Base-by-base conservation (phyloP, 768 basidiomycete genomes). In the Zangia roseola region DNA sequence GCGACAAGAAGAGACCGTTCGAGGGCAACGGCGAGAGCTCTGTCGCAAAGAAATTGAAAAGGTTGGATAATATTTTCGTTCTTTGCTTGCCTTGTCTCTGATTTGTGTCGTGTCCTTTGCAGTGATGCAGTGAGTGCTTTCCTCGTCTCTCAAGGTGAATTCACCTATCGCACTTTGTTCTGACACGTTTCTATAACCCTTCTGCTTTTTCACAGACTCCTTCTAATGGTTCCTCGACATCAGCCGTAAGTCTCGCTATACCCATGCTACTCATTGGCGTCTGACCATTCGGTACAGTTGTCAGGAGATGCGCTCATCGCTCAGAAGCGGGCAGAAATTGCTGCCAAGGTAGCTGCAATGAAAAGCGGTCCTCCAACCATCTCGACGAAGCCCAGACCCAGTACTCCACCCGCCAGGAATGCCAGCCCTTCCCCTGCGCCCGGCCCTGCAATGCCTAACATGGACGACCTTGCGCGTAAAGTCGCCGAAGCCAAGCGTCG, bases 401-500 rank as follows among this genome's bases (percentile, higher is more conserved):
- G 63, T 4, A 58, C 63, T 0, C 68, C 67, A 14, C 56, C 55
- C 6, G 43, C 31, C 30, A 58, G 43, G 38, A 5, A 53, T 4
- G 16, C 53, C 30, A 68, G 79, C 16, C 61, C 72, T 31, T 71
- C 77, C 20, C 57, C 74, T 16, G 59, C 71, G 1, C 60, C 82
- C 4, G 72, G 75, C 3, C 65, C 76, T 2, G 56, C 69, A 3
- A 68, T 71, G 9, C 69, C 73, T 19, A 71, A 74, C 23, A 65
- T 77, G 23, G 85, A 87, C 50, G 88, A 91, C 53, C 65, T 92
- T 6, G 73, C 81, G 0, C 80, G 82, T 8, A 75, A 80, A 50
- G 82, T 97, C 0, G 88, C 87, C 7, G 95, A 97, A 52, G 91
- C 93, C 12, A 91, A 88, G 67, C 78, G 84, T 31, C 80, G 88